Evolutionary conservation across 2,329 filamentous ascomycete genomes (phyloP).

Genomic region (Colletotrichum sp.): DNA sequence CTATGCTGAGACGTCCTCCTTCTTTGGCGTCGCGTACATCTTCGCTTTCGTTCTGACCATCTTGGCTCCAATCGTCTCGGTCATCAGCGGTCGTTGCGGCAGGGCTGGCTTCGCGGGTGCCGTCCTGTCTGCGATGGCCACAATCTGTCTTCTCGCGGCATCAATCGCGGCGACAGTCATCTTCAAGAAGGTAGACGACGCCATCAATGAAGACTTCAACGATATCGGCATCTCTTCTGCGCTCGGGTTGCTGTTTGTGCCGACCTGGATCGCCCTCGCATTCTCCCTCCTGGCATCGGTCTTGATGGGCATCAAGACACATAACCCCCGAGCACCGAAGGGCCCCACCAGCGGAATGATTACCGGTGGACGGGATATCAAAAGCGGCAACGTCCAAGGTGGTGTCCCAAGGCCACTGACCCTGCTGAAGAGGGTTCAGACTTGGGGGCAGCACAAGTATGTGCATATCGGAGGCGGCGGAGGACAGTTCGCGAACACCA

Average conservation of each 20-base stretch:
- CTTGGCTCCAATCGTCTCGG: constrained; percentile 25
- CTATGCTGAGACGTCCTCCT: constrained; percentile 30
- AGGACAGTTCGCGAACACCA: neutral
- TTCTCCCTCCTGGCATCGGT: constrained; percentile 25
- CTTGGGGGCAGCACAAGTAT: constrained; percentile 33
- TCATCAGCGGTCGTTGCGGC: constrained; percentile 23
- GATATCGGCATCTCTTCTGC: constrained; percentile 27
- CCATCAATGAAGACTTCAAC: constrained; percentile 30
- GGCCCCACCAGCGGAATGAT: constrained; percentile 5
- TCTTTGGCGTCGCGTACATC: constrained; percentile 33
- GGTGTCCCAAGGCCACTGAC: neutral
- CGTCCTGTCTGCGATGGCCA: constrained; percentile 25
- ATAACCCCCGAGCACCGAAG: neutral
- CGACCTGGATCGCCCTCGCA: constrained; percentile 29
- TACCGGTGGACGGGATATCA: neutral
- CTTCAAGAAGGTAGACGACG: constrained; percentile 26
- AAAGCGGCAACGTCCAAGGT: neutral
- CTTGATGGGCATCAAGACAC: constrained; percentile 4
- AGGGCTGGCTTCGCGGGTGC: constrained; percentile 19
- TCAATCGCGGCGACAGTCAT: constrained; percentile 29
- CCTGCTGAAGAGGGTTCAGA: constrained; percentile 21
- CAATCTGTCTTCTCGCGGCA: constrained; percentile 29
- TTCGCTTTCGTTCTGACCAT: constrained; percentile 26
- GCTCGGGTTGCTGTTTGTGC: constrained; percentile 26
- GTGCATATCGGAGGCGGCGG: constrained; percentile 27